Conservation (phyloP, 2,329 filamentous ascomycete genomes). For the Ceratocystis huliohia region DNA sequence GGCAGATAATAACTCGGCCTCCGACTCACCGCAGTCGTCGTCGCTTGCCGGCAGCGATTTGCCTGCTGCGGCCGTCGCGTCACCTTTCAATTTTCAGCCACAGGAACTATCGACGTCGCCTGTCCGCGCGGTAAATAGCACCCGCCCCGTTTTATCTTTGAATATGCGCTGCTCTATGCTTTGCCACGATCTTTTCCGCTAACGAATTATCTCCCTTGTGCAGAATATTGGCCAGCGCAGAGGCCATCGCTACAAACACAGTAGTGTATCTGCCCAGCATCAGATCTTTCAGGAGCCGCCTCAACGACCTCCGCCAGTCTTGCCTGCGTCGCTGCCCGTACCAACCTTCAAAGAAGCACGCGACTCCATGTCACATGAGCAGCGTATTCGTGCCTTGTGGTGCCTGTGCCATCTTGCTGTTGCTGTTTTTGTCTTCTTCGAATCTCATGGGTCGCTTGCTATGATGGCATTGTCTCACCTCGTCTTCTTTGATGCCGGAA, state of each 20-base stretch:
- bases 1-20: constrained; percentile 27
- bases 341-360: constrained; percentile 82
- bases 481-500: constrained; percentile 89
- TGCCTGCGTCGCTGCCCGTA: constrained; percentile 83
- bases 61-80: constrained; percentile 27
- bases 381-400: constrained; percentile 74
- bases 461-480: constrained; percentile 87
- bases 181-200: not conserved
- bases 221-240: constrained; percentile 83
- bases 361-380: constrained; percentile 77
- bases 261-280: constrained; percentile 73
- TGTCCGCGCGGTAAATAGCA: constrained; percentile 56
- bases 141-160: not conserved
- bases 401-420: constrained; percentile 77
- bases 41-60: not conserved
- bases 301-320: constrained; percentile 67
- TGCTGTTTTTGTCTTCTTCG: constrained; percentile 74
- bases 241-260: constrained; percentile 96
- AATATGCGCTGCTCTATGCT: not conserved
- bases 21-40: not conserved
- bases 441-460: constrained; percentile 71
- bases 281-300: constrained; percentile 94
- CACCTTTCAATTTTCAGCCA: constrained; percentile 92
- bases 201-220: not conserved
- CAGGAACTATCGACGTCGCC: constrained; percentile 62